Conservation (phyloP, 768 basidiomycete genomes). For the Pleurotus cornucopiae region DNA sequence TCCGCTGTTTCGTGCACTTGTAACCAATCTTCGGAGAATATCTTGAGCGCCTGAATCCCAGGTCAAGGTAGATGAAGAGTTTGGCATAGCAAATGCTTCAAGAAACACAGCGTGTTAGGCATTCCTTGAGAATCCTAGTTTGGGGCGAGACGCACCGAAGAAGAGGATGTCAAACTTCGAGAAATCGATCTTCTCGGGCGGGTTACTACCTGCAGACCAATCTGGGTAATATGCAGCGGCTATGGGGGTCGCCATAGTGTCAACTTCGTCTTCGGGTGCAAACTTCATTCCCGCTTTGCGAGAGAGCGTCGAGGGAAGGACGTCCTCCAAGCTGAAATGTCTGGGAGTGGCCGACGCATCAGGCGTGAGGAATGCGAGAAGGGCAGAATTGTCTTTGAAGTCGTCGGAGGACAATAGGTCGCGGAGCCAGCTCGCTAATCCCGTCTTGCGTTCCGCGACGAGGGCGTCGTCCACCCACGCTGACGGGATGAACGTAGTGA, state of each 20-base stretch:
- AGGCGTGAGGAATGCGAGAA: conserved; percentile 35
- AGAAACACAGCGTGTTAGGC: conserved; percentile 9
- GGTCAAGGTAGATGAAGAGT: conserved; percentile 45
- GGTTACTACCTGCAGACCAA: conserved; percentile 41
- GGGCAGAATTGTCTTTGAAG: conserved; percentile 27
- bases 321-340: conserved; percentile 40
- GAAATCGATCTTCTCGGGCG: conserved; percentile 60
- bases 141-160: conserved; percentile 37
- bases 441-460: conserved; percentile 47
- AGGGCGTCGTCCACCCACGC: conserved; percentile 52
- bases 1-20: conserved; percentile 48
- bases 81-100: conserved; percentile 67
- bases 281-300: conserved; percentile 28
- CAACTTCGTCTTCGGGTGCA: conserved; percentile 15
- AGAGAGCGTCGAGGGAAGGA: conserved; percentile 41
- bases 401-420: conserved; percentile 31
- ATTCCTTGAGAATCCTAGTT: not conserved
- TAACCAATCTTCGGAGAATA: conserved; percentile 54
- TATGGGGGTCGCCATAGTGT: conserved; percentile 25
- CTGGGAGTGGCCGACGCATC: conserved; percentile 14
- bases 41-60: conserved; percentile 48
- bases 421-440: conserved; percentile 38
- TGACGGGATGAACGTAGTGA: conserved; percentile 44
- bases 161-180: conserved; percentile 64
- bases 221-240: conserved; percentile 47